Conservation (phyloP, 306 rosid genomes). For the Acacia melanoxylon region DNA sequence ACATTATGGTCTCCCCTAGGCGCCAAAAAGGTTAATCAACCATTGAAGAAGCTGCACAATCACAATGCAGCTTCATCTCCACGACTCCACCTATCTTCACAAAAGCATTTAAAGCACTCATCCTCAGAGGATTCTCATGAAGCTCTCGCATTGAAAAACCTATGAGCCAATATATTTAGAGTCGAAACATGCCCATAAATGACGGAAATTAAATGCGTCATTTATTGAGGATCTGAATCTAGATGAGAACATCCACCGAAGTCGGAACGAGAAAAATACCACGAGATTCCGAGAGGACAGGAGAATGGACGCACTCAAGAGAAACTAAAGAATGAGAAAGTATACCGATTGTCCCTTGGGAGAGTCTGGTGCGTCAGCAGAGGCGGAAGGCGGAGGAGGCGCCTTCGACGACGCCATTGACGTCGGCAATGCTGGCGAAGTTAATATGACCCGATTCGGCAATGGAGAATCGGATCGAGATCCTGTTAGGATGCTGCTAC, state of each 20-base stretch:
- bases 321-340: neutral
- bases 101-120: neutral
- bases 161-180: neutral
- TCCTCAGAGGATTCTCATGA: neutral
- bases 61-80: conserved; percentile 2
- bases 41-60: neutral
- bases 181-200: neutral
- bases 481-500: conserved; percentile 22
- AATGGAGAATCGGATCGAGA: conserved; percentile 46
- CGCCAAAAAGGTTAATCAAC: neutral
- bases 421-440: conserved; percentile 35
- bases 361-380: conserved; percentile 37
- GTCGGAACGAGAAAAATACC: neutral
- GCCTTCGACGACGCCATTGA: conserved; percentile 62
- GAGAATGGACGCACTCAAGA: neutral
- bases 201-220: neutral
- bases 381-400: conserved; percentile 47
- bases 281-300: neutral
- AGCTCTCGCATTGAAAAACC: neutral
- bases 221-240: neutral
- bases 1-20: neutral
- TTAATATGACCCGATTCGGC: conserved; percentile 34
- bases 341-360: conserved; percentile 43
- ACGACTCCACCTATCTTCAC: neutral
- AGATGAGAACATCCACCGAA: neutral